Base-by-base conservation (phyloP, 2,329 filamentous ascomycete species). In the Colletotrichum truncatum region DNA sequence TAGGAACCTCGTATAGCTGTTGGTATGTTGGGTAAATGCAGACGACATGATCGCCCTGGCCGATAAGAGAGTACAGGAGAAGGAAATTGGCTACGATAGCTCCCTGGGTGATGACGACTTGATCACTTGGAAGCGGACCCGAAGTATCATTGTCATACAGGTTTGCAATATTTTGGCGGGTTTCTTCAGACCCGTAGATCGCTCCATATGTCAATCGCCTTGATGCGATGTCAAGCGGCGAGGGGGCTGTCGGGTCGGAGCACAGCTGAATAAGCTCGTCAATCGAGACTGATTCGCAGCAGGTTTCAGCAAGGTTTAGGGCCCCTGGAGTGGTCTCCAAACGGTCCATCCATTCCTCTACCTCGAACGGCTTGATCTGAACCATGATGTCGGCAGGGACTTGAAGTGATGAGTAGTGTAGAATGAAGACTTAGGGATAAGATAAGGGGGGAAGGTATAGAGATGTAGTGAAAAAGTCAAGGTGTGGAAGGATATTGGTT, bases 21-120 rank as follows among this genome's bases (percentile, higher is more conserved):
- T 94, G 91, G 71, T 94, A 95, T 0, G 92, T 93, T 12, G 93
- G 93, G 73, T 93, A 91, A 65, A 94, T 90, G 73, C 91, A 94
- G 67, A 96, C 87, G 56, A 94, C 90, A 82, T 96, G 93, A 73
- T 95, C 92, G 1, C 89, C 91, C 0, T 88, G 85, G 0, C 87
- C 85, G 4, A 94, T 75, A 6, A 93, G 81, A 1, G 89, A 82
- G 75, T 94, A 93, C 11, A 94, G 84, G 9, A 89, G 79, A 12
- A 94, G 79, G 71, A 92, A 91, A 73, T 95, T 96, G 7, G 92
- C 92, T 12, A 88, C 84, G 49, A 95, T 94, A 12, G 92, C 92
- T 10, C 93, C 93, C 14, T 89, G 86, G 0, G 91, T 92, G 59
- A 94, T 89, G 55, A 95, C 76, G 34, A 95, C 84, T 71, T 91